A percentile compares a stretch with the other conserved stretches of the same genome.
Evolutionary conservation across 345 rosid genomes (phyloP).

Genomic region (Euphorbia tirucalli): DNA sequence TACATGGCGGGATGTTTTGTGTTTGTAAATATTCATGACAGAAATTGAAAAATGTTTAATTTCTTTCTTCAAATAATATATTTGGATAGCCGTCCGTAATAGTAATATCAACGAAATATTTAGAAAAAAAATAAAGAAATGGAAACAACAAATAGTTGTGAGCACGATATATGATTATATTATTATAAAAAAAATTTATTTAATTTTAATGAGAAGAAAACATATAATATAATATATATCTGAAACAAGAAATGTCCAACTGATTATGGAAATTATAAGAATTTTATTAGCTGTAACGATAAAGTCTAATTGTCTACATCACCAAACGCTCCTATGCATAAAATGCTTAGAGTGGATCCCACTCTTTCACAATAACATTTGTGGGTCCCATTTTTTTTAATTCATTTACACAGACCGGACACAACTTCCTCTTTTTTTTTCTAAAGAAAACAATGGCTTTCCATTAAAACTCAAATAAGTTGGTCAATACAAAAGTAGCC

Average conservation of each 20-base stretch:
- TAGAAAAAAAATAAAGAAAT: too few relatives aligned
- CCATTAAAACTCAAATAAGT: too few relatives aligned
- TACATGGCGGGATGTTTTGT: neutral
- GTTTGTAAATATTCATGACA: too few relatives aligned
- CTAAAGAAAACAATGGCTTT: too few relatives aligned
- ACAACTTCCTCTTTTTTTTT: too few relatives aligned
- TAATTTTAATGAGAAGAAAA: neutral
- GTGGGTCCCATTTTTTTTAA: neutral
- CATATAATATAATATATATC: too few relatives aligned
- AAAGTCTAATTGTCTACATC: slow-evolving; percentile 2
- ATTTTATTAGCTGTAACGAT: slow-evolving; percentile 7
- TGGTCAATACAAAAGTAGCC: too few relatives aligned
- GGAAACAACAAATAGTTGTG: neutral
- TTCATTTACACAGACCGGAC: too few relatives aligned
- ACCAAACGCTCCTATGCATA: slow-evolving; percentile 11
- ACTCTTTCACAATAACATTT: neutral
- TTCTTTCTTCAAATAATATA: neutral
- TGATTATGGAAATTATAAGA: neutral
- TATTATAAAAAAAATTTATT: too few relatives aligned
- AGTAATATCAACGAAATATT: neutral
- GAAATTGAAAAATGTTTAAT: too few relatives aligned
- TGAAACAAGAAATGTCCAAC: neutral
- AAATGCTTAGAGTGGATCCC: slow-evolving; percentile 4
- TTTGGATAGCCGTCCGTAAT: neutral
- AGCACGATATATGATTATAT: neutral